Evolutionary conservation across 352 stramenopile species (phyloP).

Genomic region (Lagenidium giganteum): DNA sequence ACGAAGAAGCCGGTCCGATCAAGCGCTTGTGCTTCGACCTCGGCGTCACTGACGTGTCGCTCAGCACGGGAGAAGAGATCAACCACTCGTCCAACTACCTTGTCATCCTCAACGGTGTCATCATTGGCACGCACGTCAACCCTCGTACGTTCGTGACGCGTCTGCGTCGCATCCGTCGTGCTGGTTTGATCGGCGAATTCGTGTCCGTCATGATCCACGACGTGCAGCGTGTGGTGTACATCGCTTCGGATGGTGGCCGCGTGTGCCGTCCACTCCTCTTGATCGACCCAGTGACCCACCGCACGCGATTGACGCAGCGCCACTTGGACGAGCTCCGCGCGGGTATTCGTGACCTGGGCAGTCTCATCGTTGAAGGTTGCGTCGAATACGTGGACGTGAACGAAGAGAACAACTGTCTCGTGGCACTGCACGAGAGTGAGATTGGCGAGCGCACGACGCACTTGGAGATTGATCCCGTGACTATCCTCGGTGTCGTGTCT

Average conservation of each 20-base stretch:
- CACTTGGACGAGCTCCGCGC: conserved; percentile 91
- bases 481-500: conserved; percentile 97
- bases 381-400: conserved; percentile 99
- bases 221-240: conserved; percentile 96
- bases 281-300: conserved; percentile 85
- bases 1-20: conserved; percentile 91
- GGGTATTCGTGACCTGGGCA: conserved; percentile 70
- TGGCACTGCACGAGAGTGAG: conserved; percentile 93
- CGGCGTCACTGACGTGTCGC: conserved; percentile 94
- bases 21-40: conserved; percentile 96
- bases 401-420: conserved; percentile 99
- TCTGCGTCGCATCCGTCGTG: conserved; percentile 76
- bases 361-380: conserved; percentile 91
- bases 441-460: conserved; percentile 94
- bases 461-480: conserved; percentile 99
- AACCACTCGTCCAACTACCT: conserved; percentile 94
- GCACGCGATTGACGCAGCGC: conserved; percentile 91
- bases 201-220: conserved; percentile 99
- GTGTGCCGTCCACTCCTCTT: conserved; percentile 98
- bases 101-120: conserved; percentile 98
- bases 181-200: conserved; percentile 92
- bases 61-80: conserved; percentile 95
- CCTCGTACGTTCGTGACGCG: conserved; percentile 88
- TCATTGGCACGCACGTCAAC: conserved; percentile 95
- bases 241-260: conserved; percentile 97